phyloP scores from a whole-genome alignment of 2,329 filamentous ascomycete genomes.

The Tolypocladium tropicale region DNA sequence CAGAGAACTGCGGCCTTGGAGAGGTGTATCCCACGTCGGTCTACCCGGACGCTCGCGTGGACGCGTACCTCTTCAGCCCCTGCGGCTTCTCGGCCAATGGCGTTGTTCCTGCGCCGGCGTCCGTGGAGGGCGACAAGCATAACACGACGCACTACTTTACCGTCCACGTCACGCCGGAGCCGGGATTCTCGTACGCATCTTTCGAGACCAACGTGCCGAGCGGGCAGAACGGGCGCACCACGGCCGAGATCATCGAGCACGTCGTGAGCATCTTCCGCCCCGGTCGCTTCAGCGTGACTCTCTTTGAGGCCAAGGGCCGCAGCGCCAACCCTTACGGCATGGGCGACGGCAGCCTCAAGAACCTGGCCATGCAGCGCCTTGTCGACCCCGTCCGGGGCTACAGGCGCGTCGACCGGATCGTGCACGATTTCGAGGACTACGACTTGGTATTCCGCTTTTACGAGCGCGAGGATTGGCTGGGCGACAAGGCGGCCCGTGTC shows the following conservation, averaged over 20 bases:
- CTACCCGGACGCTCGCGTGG: conserved; percentile 88
- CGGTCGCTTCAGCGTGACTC: conserved; percentile 91
- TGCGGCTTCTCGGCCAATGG: conserved; percentile 97
- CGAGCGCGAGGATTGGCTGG: conserved; percentile 71
- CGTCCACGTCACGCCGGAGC: conserved; percentile 95
- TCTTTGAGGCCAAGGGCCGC: conserved; percentile 78
- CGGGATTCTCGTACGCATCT: conserved; percentile 92
- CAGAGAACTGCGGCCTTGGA: conserved; percentile 78
- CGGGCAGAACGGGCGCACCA: conserved; percentile 77
- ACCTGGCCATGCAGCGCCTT: conserved; percentile 32
- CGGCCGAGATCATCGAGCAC: conserved; percentile 82
- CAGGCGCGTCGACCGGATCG: conserved; percentile 81
- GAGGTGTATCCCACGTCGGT: conserved; percentile 77
- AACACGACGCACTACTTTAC: conserved; percentile 84
- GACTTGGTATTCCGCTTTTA: conserved; percentile 96
- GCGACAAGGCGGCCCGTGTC: conserved; percentile 40
- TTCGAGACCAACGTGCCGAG: conserved; percentile 98
- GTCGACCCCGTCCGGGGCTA: conserved; percentile 82
- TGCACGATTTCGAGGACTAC: conserved; percentile 96
- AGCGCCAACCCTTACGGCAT: conserved; percentile 30
- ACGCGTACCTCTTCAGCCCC: conserved; percentile 92
- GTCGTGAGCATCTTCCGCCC: conserved; percentile 95
- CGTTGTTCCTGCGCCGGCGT: conserved; percentile 69
- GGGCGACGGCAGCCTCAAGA: conserved; percentile 27
- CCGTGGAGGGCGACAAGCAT: conserved; percentile 12